Conservation (phyloP, 805 yeast genomes). For the Cyberlindnera saturnus region DNA sequence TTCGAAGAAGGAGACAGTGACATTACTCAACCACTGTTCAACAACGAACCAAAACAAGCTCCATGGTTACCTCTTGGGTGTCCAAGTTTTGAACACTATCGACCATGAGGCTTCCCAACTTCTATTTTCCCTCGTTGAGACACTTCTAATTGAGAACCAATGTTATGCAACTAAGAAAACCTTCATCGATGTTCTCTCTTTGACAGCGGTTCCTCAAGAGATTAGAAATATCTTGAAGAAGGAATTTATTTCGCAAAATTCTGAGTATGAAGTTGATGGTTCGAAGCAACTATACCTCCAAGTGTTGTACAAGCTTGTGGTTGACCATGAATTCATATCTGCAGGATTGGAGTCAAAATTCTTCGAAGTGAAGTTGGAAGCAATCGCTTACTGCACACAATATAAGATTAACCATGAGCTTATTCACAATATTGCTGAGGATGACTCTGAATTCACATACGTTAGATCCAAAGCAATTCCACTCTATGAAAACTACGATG, state of each 20-base stretch:
- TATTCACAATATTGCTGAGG: slow-evolving; percentile 19
- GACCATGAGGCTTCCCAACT: slow-evolving; percentile 4
- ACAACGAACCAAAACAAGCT: slow-evolving; percentile 33
- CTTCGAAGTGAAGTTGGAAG: slow-evolving; percentile 40
- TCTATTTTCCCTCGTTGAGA: background rate
- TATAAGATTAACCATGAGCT: slow-evolving; percentile 1
- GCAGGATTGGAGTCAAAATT: slow-evolving; percentile 32
- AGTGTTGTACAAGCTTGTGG: slow-evolving; percentile 24
- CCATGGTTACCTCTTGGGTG: slow-evolving; percentile 58
- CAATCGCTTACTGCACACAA: slow-evolving; percentile 29
- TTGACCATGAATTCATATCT: slow-evolving; percentile 22
- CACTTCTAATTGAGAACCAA: slow-evolving; percentile 17
- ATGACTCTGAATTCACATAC: slow-evolving; percentile 32
- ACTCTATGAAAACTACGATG: slow-evolving; percentile 16
- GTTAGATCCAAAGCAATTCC: slow-evolving; percentile 35
- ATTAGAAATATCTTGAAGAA: slow-evolving; percentile 24
- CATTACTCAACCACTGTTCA: slow-evolving; percentile 21
- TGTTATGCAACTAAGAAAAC: slow-evolving; percentile 30
- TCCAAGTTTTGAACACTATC: slow-evolving; percentile 28
- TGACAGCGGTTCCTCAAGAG: slow-evolving; percentile 1
- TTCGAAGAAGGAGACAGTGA: slow-evolving; percentile 23
- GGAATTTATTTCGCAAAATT: slow-evolving; percentile 31
- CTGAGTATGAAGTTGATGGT: slow-evolving; percentile 34
- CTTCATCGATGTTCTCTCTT: slow-evolving; percentile 21
- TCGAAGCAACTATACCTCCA: slow-evolving; percentile 42